Base-by-base conservation (phyloP, 2,329 filamentous ascomycete species). In the Aurifilum marmelostoma region DNA sequence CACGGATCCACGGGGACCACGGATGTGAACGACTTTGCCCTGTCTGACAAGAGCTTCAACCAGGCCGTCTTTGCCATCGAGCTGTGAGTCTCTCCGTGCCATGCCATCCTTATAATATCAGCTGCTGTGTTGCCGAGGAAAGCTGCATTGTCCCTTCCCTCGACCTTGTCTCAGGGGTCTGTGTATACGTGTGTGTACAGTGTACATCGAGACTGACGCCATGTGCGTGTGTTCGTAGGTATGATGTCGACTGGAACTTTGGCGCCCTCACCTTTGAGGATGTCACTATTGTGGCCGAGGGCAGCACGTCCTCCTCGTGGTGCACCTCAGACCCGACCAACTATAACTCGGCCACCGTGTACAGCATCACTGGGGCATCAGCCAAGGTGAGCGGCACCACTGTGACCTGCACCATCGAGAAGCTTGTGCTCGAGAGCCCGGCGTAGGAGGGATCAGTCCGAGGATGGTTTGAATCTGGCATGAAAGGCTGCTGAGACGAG, bases 211-310 rank as follows among this genome's bases (percentile, higher is more conserved):
- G 34, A 16, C 59, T 41, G n/a, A 62, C 32, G 24, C 9, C 16
- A 24, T 43, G 14, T 43, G 3, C 12, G 21, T 62, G 21, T 62
- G 39, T 9, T 62, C 5, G 3, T 63, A 77, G 77, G 1, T 76
- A 76, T 24, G 77, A 75, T 56, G 76, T 79, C 12, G 71, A 71
- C n/a, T 82, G 80, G 80, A 74, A 80, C 71, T 82, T 82, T 69
- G 80, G 80, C 2, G 68, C 74, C 14, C 73, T 82, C n/a, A 76
- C 75, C 9, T 82, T 78, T 67, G 71, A 82, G 70, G 79, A 82
- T 61, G 77, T 89, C 69, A 83, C 83, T 65, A 85, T 86, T 6
- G 84, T 85, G 71, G 75, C 77, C 72, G 58, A 73, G 11, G 52
- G 65, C 37, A 77, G 76, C 41, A 75, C 71, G 1, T 74, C 76